phyloP scores from a whole-genome alignment of 805 yeast species.

The Starmera dryadoides region DNA sequence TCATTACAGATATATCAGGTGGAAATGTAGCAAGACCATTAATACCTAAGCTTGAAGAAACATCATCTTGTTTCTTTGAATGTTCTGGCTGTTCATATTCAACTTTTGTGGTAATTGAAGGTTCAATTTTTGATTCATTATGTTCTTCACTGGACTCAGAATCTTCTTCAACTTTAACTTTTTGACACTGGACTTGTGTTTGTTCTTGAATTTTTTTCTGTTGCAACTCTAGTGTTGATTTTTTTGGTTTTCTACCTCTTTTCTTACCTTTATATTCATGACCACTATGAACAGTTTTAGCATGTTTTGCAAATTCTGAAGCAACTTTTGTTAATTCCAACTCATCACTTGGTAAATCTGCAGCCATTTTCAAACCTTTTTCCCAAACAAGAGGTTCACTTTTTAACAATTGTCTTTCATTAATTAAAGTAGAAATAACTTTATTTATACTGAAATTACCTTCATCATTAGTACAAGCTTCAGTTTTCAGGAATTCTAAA shows the following conservation, averaged over 20 bases:
- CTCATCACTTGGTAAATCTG: background rate
- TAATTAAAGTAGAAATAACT: background rate
- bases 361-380: background rate
- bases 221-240: background rate
- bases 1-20: background rate
- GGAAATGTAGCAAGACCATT: background rate
- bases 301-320: constrained; percentile 1
- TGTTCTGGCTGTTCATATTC: background rate
- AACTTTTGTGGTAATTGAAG: background rate
- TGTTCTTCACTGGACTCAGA: no score
- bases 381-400: background rate
- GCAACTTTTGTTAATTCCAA: background rate
- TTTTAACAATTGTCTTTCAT: background rate
- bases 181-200: no score
- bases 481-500: background rate
- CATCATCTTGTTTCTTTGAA: background rate
- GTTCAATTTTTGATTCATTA: background rate
- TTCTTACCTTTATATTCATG: background rate
- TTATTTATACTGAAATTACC: background rate
- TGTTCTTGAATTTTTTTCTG: background rate
- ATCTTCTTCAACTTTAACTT: no score
- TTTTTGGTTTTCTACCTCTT: constrained; percentile 1
- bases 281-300: background rate
- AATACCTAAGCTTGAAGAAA: background rate
- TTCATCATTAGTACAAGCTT: no score